Percentiles rank a stretch among this genome's conserved stretches.
Conservation (phyloP, 1,139 yeast species). For the Protomyces lactucae-debilis region DNA sequence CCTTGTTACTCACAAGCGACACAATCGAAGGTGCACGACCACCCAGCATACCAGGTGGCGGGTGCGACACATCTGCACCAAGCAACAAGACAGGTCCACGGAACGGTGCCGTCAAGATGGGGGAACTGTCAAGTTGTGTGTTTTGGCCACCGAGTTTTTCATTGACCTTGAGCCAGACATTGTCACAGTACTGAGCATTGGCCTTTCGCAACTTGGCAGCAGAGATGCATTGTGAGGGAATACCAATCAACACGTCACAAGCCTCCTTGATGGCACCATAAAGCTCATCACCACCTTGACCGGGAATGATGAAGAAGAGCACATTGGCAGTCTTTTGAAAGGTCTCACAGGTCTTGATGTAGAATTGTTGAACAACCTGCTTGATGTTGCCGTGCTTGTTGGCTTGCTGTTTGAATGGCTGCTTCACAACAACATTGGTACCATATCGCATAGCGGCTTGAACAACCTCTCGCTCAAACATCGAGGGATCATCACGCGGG, state of each 20-base stretch:
- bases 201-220: conserved; percentile 26
- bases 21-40: conserved; percentile 36
- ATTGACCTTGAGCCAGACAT: conserved; percentile 35
- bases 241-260: conserved; percentile 29
- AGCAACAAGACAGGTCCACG: conserved; percentile 33
- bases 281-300: conserved; percentile 25
- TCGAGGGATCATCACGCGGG: conserved; percentile 17
- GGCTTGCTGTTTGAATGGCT: conserved; percentile 15
- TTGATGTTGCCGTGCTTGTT: conserved; percentile 20
- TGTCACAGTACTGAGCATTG: conserved; percentile 29
- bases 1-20: conserved; percentile 37
- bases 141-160: conserved; percentile 34
- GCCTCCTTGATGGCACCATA: conserved; percentile 28
- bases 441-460: background rate
- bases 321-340: conserved; percentile 28
- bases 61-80: conserved; percentile 40
- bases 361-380: conserved; percentile 22
- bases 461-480: conserved; percentile 7
- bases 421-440: conserved; percentile 1
- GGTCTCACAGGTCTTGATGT: conserved; percentile 26
- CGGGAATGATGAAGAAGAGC: conserved; percentile 27
- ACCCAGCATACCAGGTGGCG: conserved; percentile 34
- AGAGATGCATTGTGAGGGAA: conserved; percentile 29
- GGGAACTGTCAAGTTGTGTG: conserved; percentile 5
- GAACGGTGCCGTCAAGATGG: conserved; percentile 27